Evolutionary conservation across 768 basidiomycete species (phyloP).

Genomic region (Ephemerocybe angulata): DNA sequence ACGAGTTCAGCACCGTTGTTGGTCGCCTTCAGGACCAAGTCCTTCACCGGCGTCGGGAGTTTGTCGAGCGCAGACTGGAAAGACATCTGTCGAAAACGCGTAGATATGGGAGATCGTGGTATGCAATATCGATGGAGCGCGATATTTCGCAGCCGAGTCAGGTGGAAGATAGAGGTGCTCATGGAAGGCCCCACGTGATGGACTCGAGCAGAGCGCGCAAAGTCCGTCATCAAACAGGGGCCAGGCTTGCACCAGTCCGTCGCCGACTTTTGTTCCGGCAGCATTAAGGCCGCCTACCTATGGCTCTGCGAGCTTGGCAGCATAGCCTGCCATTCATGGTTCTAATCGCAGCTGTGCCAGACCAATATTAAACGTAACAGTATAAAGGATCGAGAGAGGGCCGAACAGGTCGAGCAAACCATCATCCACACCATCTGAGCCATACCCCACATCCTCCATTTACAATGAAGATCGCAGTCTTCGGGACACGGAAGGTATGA

Average conservation of each 20-base stretch:
- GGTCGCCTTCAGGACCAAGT: conserved; percentile 51
- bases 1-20: conserved; percentile 33
- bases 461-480: conserved; percentile 45
- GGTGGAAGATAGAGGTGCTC: neutral
- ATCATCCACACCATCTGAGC: too few species aligned
- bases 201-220: neutral
- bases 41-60: conserved; percentile 45
- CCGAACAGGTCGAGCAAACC: too few species aligned
- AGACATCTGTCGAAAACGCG: conserved; percentile 41
- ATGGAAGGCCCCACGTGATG: conserved; percentile 1
- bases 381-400: too few species aligned
- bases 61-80: conserved; percentile 48
- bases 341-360: too few species aligned
- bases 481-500: conserved; percentile 38
- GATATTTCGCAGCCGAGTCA: conserved; percentile 4
- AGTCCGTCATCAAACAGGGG: too few species aligned
- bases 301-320: too few species aligned
- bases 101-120: conserved; percentile 1
- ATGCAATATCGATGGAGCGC: conserved; percentile 6
- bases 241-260: neutral
- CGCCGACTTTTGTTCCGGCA: neutral
- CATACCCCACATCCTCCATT: too few species aligned
- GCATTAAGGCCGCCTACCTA: too few species aligned
- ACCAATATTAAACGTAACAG: too few species aligned
- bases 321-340: too few species aligned